Evolutionary conservation across 1,284 basidiomycete genomes (phyloP).

Genomic region (Boletellus sp.): DNA sequence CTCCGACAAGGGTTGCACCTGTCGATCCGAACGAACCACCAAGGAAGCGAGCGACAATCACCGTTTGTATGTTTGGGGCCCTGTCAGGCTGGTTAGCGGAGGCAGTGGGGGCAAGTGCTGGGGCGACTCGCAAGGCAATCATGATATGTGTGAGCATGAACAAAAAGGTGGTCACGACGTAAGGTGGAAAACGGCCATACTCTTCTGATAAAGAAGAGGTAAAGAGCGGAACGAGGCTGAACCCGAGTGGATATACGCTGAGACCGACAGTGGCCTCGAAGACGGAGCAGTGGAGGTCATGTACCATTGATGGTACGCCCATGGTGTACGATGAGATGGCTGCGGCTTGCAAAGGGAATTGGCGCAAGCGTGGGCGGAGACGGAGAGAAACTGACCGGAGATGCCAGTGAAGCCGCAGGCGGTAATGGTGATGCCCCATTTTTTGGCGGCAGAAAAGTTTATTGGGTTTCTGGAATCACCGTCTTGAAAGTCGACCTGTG

Average conservation of each 20-base stretch:
- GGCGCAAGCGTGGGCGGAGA: neutral
- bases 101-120: neutral
- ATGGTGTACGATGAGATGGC: conserved; percentile 40
- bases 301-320: conserved; percentile 40
- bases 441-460: conserved; percentile 44
- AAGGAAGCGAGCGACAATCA: conserved; percentile 30
- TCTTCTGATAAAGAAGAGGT: conserved; percentile 51
- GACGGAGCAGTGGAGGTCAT: conserved; percentile 39
- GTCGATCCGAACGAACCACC: conserved; percentile 43
- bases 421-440: conserved; percentile 39
- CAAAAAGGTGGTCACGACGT: conserved; percentile 37
- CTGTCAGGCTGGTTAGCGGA: conserved; percentile 14
- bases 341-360: conserved; percentile 25
- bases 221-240: conserved; percentile 47
- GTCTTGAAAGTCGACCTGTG: conserved; percentile 54
- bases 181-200: conserved; percentile 47
- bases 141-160: conserved; percentile 41
- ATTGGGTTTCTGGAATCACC: conserved; percentile 48
- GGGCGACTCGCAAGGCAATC: conserved; percentile 36
- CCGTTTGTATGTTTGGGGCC: conserved; percentile 31
- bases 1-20: conserved; percentile 63
- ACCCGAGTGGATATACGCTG: conserved; percentile 44
- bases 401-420: conserved; percentile 32
- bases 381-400: conserved; percentile 22
- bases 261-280: conserved; percentile 38